These are phyloP conservation scores for Dioszegia crocea DNA, from an alignment of 768 basidiomycete species.

Conservation along the genomic window DNA sequence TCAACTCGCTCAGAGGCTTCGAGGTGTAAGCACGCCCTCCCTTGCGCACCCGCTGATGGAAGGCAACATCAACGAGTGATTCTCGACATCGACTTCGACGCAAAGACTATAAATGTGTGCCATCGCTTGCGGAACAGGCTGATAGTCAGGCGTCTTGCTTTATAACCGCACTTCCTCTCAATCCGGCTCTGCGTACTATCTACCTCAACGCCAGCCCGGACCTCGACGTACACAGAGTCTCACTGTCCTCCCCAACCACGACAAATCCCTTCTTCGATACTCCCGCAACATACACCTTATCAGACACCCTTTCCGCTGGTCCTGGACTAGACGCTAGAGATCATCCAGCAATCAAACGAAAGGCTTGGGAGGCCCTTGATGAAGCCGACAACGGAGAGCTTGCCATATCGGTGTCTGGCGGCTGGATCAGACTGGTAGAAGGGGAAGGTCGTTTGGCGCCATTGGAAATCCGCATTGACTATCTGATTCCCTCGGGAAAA, in stretches of 20 bases:
- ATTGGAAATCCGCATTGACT: constrained; percentile 43
- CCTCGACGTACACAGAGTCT: constrained; percentile 33
- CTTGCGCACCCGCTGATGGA: not conserved
- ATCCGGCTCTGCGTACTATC: constrained; percentile 71
- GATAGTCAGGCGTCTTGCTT: constrained; percentile 69
- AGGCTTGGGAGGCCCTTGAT: constrained; percentile 80
- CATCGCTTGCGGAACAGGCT: too few relatives aligned
- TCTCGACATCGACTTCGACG: not conserved
- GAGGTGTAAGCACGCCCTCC: not conserved
- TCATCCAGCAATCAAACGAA: constrained; percentile 89
- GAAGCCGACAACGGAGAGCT: constrained; percentile 94
- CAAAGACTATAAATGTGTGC: constrained; percentile 9
- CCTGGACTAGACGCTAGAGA: constrained; percentile 68
- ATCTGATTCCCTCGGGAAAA: constrained; percentile 14
- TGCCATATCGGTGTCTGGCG: constrained; percentile 68
- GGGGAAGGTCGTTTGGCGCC: constrained; percentile 54
- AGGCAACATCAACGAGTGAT: constrained; percentile 52
- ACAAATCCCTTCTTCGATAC: constrained; percentile 33
- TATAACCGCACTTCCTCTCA: constrained; percentile 78
- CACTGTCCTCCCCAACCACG: constrained; percentile 35
- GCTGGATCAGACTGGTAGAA: constrained; percentile 51
- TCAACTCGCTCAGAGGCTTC: not conserved
- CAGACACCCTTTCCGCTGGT: constrained; percentile 51
- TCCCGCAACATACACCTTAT: constrained; percentile 33
- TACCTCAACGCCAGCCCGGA: constrained; percentile 61